Base-by-base conservation (phyloP, 2,329 filamentous ascomycete genomes). In the Pleurostoma richardsiae region DNA sequence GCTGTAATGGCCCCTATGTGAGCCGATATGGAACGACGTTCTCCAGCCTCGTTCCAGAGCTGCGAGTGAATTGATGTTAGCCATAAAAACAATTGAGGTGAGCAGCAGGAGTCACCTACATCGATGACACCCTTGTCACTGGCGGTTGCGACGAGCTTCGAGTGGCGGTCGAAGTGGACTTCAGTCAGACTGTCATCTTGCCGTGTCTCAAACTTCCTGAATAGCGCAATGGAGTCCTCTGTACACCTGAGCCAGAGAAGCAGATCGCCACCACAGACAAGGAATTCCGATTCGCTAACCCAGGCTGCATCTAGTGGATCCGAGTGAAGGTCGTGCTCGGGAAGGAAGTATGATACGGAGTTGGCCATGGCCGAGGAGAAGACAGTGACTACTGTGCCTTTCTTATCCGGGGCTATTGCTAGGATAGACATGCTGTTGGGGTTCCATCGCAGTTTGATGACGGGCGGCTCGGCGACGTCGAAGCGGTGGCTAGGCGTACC, bases 381-480 rank as follows among this genome's bases (percentile, higher is more conserved):
- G 29, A 84, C 68, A 0, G 75, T 81, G n/a, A 83, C 66, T 3
- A 80, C 62, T 6, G 77, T 71, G 33, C 76, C 76, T 36, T 66
- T 70, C 43, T 74, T 75, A 47, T 77, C 73, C 1, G 79, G 78
- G 2, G 77, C 77, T 40, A 85, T 73, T 50, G 74, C 73, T 10
- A 85, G 65, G 30, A 83, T 70, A n/a, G 72, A 70, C 1, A 71
- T 69, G 50, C 76, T 76, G 52, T 65, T 71, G 2, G 74, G 75
- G 56, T 80, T 83, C 80, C 82, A 85, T 41, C 73, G 72, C 27
- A 85, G 66, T 59, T 80, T 82, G 55, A 82, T 74, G 42, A 85
- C 69, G 10, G 81, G 80, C n/a, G 79, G 72, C 53, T 83, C 80
- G 36, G 77, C 68, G 29, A 77, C 71, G 52, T 81, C 75, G 60